A percentile compares a stretch with the other conserved stretches of the same genome.
Conservation (phyloP, 2,329 filamentous ascomycete species). For the Xylariaceae sp. region DNA sequence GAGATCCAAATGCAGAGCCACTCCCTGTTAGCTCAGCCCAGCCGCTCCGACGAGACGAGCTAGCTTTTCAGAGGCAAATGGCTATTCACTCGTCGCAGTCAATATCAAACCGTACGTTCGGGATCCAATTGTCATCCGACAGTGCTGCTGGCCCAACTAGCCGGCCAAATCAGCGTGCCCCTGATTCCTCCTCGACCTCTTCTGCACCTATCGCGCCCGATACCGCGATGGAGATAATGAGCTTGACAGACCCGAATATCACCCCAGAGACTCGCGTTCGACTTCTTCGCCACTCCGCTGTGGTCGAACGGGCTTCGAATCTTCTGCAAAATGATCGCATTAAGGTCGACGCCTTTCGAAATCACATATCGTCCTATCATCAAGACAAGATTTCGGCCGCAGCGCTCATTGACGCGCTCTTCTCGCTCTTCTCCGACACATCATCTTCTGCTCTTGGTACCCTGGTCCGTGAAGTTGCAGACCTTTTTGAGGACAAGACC, state of each 20-base stretch:
- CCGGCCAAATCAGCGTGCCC: constrained; percentile 19
- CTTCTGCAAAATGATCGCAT: constrained; percentile 75
- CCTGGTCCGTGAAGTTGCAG: constrained; percentile 85
- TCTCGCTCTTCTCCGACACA: constrained; percentile 78
- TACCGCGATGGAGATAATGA: constrained; percentile 53
- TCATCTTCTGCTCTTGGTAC: constrained; percentile 82
- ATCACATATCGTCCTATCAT: constrained; percentile 77
- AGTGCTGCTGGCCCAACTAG: constrained; percentile 49
- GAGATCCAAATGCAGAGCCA: constrained; percentile 85
- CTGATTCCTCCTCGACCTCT: constrained; percentile 30
- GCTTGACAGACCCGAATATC: constrained; percentile 54
- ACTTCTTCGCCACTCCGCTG: constrained; percentile 76
- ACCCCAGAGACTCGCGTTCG: constrained; percentile 81
- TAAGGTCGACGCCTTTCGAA: constrained; percentile 79
- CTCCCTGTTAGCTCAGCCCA: constrained; percentile 77
- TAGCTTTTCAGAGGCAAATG: constrained; percentile 90
- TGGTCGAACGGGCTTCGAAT: constrained; percentile 81
- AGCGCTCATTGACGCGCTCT: constrained; percentile 84
- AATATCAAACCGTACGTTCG: constrained; percentile 77
- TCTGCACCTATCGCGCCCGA: constrained; percentile 26
- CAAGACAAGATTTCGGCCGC: constrained; percentile 69
- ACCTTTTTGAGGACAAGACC: constrained; percentile 81
- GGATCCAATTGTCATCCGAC: constrained; percentile 72
- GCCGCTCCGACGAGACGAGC: constrained; percentile 79
- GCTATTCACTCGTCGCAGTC: constrained; percentile 89